Evolutionary conservation across 1,139 yeast species (phyloP), one percentile per base, ranked within the genome.

Genomic region (Blastobotrys raffinosifermentans): DNA sequence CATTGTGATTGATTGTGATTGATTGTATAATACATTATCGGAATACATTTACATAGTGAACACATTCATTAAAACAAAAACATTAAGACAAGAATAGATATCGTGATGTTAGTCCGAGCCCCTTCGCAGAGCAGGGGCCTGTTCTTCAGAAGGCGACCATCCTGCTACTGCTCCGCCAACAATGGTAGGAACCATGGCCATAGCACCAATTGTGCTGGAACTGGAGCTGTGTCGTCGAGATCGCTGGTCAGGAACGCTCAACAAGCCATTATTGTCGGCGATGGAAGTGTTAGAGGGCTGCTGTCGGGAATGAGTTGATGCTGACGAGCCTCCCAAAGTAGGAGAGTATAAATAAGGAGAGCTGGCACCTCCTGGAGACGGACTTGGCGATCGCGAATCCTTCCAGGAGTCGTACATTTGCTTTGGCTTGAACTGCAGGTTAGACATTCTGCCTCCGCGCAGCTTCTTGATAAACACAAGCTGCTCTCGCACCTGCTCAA

Each of bases 161-260:
- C 73, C 77, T 11, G 75, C 77, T 29, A 72, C 67, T 3, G 77
- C 76, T 22, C 77, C 77, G 14, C 75, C 73, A 9, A 72, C 73
- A 36, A 70, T 61, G 4, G 72, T 67, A 1, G 77, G 77, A 2
- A 71, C 73, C 69, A 72, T 67, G 1, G 72, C 61, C 43, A 71
- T 54, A 0, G 75, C 75, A n/a, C 70, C 67, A 25, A 69, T 53
- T 11, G 50, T 47, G 13, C 51, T 46, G 41, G 52, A 48, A 9
- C 52, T 50, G 19, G 50, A 40, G 14, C 46, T 39, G 20, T 47
- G 43, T 4, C 53, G 48, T 9, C 55, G 37, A 10, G 37, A 25
- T 5, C 51, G 38, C 4, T 27, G 23, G 6, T 41, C 40, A 8
- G 60, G 60, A 13, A 54, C 58, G 2, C 56, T 39, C 38, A 56